Evolutionary conservation across 352 stramenopile species (phyloP).

Genomic region (Blastocystis sp.): DNA sequence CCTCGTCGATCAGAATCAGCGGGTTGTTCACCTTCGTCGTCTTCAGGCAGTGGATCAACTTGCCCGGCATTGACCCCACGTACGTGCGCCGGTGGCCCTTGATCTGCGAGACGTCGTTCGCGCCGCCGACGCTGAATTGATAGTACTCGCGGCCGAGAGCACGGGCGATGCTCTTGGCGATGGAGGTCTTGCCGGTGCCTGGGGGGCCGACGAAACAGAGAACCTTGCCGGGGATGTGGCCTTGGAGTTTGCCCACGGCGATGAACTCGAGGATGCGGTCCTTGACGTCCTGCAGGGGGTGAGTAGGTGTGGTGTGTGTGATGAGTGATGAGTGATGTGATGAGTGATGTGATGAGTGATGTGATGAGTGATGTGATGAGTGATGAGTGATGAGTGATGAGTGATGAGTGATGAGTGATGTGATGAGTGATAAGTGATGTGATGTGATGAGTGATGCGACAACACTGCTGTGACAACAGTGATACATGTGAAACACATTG

Average conservation of each 20-base stretch:
- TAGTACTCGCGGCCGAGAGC: conserved; percentile 95
- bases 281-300: conserved; percentile 88
- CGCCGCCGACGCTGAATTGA: conserved; percentile 92
- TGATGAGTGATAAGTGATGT: too few relatives aligned
- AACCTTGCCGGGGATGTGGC: conserved; percentile 93
- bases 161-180: conserved; percentile 91
- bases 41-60: conserved; percentile 98
- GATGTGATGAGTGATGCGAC: neutral
- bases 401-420: too few relatives aligned
- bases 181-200: conserved; percentile 78
- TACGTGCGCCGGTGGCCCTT: conserved; percentile 97
- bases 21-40: conserved; percentile 90
- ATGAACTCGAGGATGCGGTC: conserved; percentile 98
- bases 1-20: conserved; percentile 94
- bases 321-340: neutral
- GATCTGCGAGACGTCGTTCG: conserved; percentile 94
- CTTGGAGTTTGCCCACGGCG: conserved; percentile 92
- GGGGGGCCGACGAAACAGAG: conserved; percentile 89
- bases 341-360: too few relatives aligned
- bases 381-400: too few relatives aligned
- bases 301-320: neutral
- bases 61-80: conserved; percentile 95
- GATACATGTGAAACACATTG: conserved; percentile 26
- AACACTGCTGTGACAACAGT: neutral
- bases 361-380: too few relatives aligned